Base-by-base conservation (phyloP, 345 rosid species). In the Pugionium dolabratum region DNA sequence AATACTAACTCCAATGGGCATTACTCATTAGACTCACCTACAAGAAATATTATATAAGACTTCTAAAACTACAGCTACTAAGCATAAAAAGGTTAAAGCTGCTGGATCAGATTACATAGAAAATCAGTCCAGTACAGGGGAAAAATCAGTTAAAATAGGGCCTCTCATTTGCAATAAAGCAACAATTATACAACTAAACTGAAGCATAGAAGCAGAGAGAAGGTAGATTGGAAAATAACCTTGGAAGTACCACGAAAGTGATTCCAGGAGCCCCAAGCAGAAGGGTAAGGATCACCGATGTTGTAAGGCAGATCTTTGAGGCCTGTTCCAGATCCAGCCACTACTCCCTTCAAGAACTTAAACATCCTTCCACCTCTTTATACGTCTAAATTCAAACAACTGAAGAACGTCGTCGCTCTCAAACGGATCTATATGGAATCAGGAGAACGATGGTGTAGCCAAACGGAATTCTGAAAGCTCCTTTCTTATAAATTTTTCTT, bases 251-350 rank as follows among this genome's bases (percentile, higher is more conserved):
- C 99, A 35, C 91, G 96, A 68, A 75, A 82, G 74, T 94, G 99
- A 64, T 84, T 70, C 97, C 99, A 94, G 26, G 96, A 88, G 58
- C 95, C 97, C 97, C 97, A 94, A 57, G 97, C 87, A 39, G 95
- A 77, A 62, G 90, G 82, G 44, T 85, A 88, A 74, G 96, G 95
- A 41, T 88, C 97, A 53, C 92, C 96, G 31, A 94, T 84, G 77
- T 79, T 85, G 76, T 90, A 94, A 35, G 99, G 99, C 32, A 94
- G 93, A 88, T 94, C 97, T 79, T 90, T 94, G 41, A 88, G 78
- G 8, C 97, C 99, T 6, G 99, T 59, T n/a, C 95, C 96, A 62
- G 99, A 94, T 86, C 97, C 99, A 58, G 54, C 88, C 30, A 94
- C 99, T 54, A 94, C 99, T 69, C 82, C 97, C 55, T 94, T 94